Conservation (phyloP, 257 asterid genomes). For the Ligustrum vulgare region DNA sequence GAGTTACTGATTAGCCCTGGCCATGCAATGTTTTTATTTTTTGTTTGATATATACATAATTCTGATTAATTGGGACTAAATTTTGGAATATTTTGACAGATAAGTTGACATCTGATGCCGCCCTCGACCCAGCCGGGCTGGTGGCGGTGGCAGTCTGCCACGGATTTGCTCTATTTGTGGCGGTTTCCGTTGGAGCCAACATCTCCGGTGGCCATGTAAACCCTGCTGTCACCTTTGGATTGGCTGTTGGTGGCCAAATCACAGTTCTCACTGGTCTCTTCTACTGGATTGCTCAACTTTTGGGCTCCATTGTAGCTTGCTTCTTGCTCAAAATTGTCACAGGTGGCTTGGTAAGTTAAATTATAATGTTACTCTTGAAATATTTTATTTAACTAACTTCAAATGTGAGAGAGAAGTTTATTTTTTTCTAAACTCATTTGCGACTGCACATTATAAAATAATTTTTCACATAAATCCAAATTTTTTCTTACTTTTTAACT, state of each 20-base stretch:
- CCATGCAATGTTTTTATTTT: background rate
- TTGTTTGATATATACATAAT: background rate
- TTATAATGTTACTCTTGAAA: too few species aligned
- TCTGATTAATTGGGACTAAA: background rate
- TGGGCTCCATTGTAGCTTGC: constrained; percentile 55
- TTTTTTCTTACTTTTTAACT: too few species aligned
- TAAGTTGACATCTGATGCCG: constrained; percentile 53
- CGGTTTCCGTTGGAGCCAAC: constrained; percentile 65
- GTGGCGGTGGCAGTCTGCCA: constrained; percentile 66
- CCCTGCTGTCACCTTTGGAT: constrained; percentile 74
- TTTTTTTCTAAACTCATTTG: too few species aligned
- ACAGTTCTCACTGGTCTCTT: constrained; percentile 59
- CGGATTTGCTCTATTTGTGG: constrained; percentile 65
- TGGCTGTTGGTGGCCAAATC: constrained; percentile 74
- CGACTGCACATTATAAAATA: too few species aligned
- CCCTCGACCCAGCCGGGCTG: constrained; percentile 54
- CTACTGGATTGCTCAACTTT: constrained; percentile 67
- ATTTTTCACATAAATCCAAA: too few species aligned
- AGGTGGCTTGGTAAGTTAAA: constrained; percentile 53
- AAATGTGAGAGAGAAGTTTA: too few species aligned
- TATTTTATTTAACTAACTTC: background rate
- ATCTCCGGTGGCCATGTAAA: constrained; percentile 79
- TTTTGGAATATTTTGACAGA: constrained; percentile 25
- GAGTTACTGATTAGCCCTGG: background rate
- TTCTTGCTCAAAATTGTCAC: constrained; percentile 55